Base-by-base conservation (phyloP, 2,329 filamentous ascomycete genomes). In the Podosphaera fusca region DNA sequence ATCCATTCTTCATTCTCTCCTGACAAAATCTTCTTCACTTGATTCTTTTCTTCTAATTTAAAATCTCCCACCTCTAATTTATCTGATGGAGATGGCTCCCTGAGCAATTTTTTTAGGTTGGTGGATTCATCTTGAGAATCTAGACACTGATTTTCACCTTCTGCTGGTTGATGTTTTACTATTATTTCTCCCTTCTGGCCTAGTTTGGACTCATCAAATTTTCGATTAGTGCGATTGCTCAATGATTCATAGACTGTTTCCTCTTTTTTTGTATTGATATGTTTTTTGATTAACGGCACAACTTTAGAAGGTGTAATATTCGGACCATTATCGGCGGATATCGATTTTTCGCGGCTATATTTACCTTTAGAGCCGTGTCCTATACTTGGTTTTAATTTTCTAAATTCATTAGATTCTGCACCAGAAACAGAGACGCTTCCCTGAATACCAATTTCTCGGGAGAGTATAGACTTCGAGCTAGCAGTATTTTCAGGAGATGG, bases 1-100 rank as follows among this genome's bases (percentile, higher is more conserved):
- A 58, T 58, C 55, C 62, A 73, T 61, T 79, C 76, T 7, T 72
- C 71, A 3, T 3, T 36, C 9, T 72, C 71, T 35, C 74, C 75
- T 61, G 65, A 40, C 59, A 60, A 57, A 38, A 58, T 60, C 35
- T 63, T 61, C 51, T 61, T 61, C 35, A 69, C 60, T 8, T 64
- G 64, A 56, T 66, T 64, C 57, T 69, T 69, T 69, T 72, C 62
- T 69, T 71, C 62, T 21, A 21, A 21, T 21, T 21, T 21, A 21
- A 21, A 21, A 21, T 21, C 21, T 21, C 21, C 21, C 21, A 21
- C 21, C 21, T 21, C 21, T 21, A 21, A 21, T 21, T 21, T 21
- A 21, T 21, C 21, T 21, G 21, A 21, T 21, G 21, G 21, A 21
- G 21, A 21, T 21, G 21, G 21, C 21, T 21, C 21, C 21, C 21